Evolutionary conservation across 2,329 filamentous ascomycete species (phyloP), one percentile per base, ranked within the genome.

Genomic region (Fusarium continuum): DNA sequence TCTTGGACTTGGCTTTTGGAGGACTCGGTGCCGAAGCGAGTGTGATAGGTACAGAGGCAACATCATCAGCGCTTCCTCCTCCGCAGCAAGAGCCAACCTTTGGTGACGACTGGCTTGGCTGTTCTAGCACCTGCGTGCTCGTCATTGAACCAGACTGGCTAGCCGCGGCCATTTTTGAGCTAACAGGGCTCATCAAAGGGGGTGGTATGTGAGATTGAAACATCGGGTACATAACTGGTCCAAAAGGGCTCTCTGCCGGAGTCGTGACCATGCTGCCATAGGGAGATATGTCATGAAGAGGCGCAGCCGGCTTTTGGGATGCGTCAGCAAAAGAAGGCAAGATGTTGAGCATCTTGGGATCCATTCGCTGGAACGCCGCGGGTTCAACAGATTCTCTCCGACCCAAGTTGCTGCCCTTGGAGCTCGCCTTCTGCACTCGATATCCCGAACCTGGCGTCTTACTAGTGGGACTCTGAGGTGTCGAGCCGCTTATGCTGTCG

Each of bases 361-460:
- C 82, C 75, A 86, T 85, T 55, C 83, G 79, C 41, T 81, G 78
- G 14, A 88, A 72, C 9, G 76, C 78, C 3, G 75, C 70, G 1
- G 79, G 73, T 57, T 85, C 84, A 64, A 84, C 80, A 1, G 83
- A 83, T 52, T 78, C 79, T 65, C 83, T 85, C 47, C 79, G 77
- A 29, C 60, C 56, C 17, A 56, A 52, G 13, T 69, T 67, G 5
- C 70, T 68, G 20, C 58, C 66, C 65, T 78, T 81, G 9, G 76
- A 69, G 9, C 64, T 67, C 4, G 77, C 57, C 56, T 85, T 85
- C 62, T 79, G 79, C 3, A 85, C 73, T 54, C 84, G 79, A 53
- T 80, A 82, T 2, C 74, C 69, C 13, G 74, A 60, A 19, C 55
- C 70, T 2, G 72, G 56, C 22, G 70, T 64, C 45, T 74, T 76